Evolutionary conservation across 805 yeast genomes (phyloP).

Genomic region (Metschnikowia lachancei): DNA sequence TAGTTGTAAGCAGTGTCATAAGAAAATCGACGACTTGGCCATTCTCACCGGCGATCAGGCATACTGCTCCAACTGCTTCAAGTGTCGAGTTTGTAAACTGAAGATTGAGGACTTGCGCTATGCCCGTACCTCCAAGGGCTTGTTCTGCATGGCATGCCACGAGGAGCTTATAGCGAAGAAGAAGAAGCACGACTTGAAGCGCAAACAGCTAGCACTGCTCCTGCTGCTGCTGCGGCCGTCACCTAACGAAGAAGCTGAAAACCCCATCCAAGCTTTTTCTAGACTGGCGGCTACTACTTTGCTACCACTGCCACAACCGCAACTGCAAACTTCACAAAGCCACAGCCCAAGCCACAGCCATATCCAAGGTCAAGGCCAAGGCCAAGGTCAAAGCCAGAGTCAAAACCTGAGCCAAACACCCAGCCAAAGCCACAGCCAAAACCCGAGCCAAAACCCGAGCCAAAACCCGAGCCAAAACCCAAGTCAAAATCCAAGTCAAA

Average conservation of each 20-base stretch:
- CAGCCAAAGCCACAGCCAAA: neutral
- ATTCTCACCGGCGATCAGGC: conserved; percentile 94
- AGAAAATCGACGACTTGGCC: conserved; percentile 89
- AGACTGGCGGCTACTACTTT: too few species aligned
- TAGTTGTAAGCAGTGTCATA: conserved; percentile 78
- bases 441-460: neutral
- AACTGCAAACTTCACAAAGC: too few species aligned
- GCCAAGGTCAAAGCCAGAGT: neutral
- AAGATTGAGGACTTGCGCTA: conserved; percentile 85
- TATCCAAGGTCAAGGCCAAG: neutral
- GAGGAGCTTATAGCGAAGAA: conserved; percentile 75
- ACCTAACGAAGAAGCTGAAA: conserved; percentile 8
- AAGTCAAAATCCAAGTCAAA: neutral
- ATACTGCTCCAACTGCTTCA: conserved; percentile 85
- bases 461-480: neutral
- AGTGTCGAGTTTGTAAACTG: conserved; percentile 81
- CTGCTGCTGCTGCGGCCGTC: conserved; percentile 25
- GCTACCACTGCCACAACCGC: too few species aligned
- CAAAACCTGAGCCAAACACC: neutral
- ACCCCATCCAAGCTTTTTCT: neutral
- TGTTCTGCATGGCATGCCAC: conserved; percentile 92
- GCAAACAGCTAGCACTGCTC: conserved; percentile 31
- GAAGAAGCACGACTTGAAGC: conserved; percentile 56
- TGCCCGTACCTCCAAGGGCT: conserved; percentile 89
- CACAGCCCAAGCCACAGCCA: too few species aligned